Percentiles rank a stretch among this genome's conserved stretches.
These are phyloP conservation scores for Starmerella stigmatis DNA, from an alignment of 805 yeast species.

Conservation along the genomic window DNA sequence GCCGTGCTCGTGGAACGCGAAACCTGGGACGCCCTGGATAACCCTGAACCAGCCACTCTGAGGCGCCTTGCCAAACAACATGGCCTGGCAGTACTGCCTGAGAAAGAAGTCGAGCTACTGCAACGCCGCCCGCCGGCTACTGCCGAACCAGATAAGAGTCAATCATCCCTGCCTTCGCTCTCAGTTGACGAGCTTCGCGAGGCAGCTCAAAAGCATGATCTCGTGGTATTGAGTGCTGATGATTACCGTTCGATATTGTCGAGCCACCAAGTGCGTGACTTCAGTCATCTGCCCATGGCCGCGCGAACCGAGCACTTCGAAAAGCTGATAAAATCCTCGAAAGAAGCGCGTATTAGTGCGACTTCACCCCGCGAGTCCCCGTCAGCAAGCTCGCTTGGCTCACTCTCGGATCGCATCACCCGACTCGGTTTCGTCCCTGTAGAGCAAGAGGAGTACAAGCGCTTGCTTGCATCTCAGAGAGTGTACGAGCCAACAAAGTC, in stretches of 20 bases:
- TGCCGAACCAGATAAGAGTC: background rate
- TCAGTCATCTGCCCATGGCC: constrained; percentile 13
- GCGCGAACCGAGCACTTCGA: constrained; percentile 16
- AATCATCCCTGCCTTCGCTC: too few species aligned
- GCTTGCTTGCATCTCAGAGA: constrained; percentile 27
- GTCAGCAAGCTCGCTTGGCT: constrained; percentile 21
- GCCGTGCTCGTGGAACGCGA: constrained; percentile 17
- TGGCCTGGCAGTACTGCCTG: constrained; percentile 23
- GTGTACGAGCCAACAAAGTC: constrained; percentile 30
- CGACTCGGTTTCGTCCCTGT: constrained; percentile 31
- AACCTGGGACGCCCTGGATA: constrained; percentile 17
- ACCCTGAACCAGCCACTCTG: constrained; percentile 20
- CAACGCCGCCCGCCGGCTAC: constrained; percentile 15
- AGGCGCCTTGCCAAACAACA: constrained; percentile 17
- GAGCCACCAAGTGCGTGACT: constrained; percentile 1
- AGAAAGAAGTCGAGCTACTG: constrained; percentile 16
- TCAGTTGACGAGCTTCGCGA: constrained; percentile 8
- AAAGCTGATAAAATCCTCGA: constrained; percentile 7
- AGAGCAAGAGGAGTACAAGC: constrained; percentile 31
- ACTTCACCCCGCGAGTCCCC: constrained; percentile 10
- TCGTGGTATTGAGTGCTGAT: constrained; percentile 12
- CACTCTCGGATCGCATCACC: constrained; percentile 27
- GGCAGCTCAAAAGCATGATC: constrained; percentile 7
- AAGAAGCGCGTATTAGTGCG: constrained; percentile 5
- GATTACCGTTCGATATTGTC: constrained; percentile 12